Base-by-base conservation (phyloP, 2,329 filamentous ascomycete species). In the Trichoderma brevicompactum region DNA sequence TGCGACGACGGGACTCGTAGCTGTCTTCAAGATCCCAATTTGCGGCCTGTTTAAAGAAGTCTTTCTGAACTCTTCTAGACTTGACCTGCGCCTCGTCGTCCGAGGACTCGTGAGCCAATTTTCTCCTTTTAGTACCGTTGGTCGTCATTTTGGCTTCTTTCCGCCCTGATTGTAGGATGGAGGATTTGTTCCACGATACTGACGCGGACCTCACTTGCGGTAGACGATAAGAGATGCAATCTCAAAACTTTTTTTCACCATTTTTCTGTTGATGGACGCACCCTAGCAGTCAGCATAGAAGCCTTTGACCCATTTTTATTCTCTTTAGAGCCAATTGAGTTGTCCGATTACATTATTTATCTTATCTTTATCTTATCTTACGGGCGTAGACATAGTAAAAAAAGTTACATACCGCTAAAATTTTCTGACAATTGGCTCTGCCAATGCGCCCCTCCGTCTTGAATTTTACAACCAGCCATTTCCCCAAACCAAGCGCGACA, bases 11-110 rank as follows among this genome's bases (percentile, higher is more conserved):
- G 67, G 86, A 86, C 77, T 96, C 93, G 81, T 97, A 98, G 76
- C 92, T 90, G 74, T 96, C 91, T 80, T 97, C 95, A 55, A 97
- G 84, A 73, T 97, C 88, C 93, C 94, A 98, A 78, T 88, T 89
- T 66, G 91, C 84, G 6, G 91, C 92, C 72, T 87, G 89, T 72
- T 87, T 86, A 79, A 92, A 85, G 76, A 94, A 93, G 62, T 85
- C 84, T 70, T 85, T 85, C 65, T 86, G 83, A n/a, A 81, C 77
- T 62, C 79, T 81, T 66, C 73, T 77, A 3, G 74, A 76, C 34
- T 70, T 73, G 43, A 68, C 75, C 68, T 70, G 74, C 12, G 73
- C 72, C 52, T 83, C 81, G 50, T 82, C 82, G 49, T 83, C 81
- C 1, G 79, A 78, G 36, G 77, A 77, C 19, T 81, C 78, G 40